Base-by-base conservation (phyloP, 345 rosid species). In the Citrus reticulata region DNA sequence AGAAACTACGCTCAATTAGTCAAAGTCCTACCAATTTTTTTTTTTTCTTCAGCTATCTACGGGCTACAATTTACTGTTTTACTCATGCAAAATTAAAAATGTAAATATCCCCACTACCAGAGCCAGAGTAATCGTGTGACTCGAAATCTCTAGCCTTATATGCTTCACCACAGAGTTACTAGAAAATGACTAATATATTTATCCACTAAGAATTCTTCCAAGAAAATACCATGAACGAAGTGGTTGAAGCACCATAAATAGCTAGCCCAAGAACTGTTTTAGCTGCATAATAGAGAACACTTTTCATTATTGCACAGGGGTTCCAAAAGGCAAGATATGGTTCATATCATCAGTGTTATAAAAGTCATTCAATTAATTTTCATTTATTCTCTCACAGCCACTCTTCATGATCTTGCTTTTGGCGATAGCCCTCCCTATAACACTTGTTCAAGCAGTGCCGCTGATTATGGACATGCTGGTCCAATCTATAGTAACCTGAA, bases 361-460 rank as follows among this genome's bases (percentile, higher is more conserved):
- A 35, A 17, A 42, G 32, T 70, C 70, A 63, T 75, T 65, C 40
- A 75, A 63, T 20, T 64, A 27, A 19, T 37, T 20, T 20, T 46
- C 16, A 24, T 42, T 51, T 70, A 5, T 49, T 24, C 37, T 25
- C 19, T 77, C 24, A 8, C 42, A 37, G 13, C 60, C 72, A 1
- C 34, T 24, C 27, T 71, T 76, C 37, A 63, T 17, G 42, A 55
- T 24, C 71, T 59, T 57, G 64, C 77, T 63, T 25, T 5, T 70
- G 78, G 82, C 25, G 84, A 83, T 79, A 29, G 68, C 7, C 77
- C 79, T 67, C 75, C 84, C 7, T 70, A 70, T 77, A 8, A 8
- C 0, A 22, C 20, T 70, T 82, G 85, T 29, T 27, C 76, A 30
- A 66, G 25, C 14, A 63, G 32, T 30, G 6, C 7, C 22, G 40